A percentile compares a stretch with the other conserved stretches of the same genome.
Evolutionary conservation across 2,329 filamentous ascomycete species (phyloP).

Genomic region (Helicocarpus griseus): DNA sequence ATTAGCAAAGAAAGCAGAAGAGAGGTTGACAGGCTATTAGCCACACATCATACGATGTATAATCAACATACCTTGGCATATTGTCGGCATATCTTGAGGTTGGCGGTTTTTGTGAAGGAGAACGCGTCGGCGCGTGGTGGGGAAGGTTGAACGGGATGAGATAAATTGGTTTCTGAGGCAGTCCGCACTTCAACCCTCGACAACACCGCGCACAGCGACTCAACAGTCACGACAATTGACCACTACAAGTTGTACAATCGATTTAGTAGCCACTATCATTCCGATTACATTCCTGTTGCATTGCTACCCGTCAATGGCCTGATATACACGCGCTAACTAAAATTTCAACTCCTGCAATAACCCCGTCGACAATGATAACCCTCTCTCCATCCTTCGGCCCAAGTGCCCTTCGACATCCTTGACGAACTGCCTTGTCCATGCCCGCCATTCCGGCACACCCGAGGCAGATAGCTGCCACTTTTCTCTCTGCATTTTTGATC

Average conservation of each 20-base stretch:
- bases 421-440: conserved; percentile 64
- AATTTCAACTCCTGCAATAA: conserved; percentile 28
- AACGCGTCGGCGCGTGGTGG: conserved; percentile 5
- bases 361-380: conserved; percentile 67
- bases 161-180: neutral
- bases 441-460: conserved; percentile 90
- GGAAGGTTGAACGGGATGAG: neutral
- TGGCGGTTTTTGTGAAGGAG: conserved; percentile 19
- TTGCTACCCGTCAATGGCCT: conserved; percentile 18
- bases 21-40: neutral
- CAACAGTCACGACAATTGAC: neutral
- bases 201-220: neutral
- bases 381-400: conserved; percentile 49
- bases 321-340: conserved; percentile 29
- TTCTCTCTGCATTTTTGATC: conserved; percentile 39
- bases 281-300: neutral
- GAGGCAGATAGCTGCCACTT: conserved; percentile 63
- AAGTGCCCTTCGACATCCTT: conserved; percentile 55
- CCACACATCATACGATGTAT: neutral
- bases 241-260: neutral
- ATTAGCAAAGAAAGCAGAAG: neutral
- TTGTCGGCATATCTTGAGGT: conserved; percentile 17
- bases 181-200: neutral
- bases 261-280: neutral
- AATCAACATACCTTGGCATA: conserved; percentile 28